Conservation (phyloP, 345 rosid species). For the Hypericum perforatum region DNA sequence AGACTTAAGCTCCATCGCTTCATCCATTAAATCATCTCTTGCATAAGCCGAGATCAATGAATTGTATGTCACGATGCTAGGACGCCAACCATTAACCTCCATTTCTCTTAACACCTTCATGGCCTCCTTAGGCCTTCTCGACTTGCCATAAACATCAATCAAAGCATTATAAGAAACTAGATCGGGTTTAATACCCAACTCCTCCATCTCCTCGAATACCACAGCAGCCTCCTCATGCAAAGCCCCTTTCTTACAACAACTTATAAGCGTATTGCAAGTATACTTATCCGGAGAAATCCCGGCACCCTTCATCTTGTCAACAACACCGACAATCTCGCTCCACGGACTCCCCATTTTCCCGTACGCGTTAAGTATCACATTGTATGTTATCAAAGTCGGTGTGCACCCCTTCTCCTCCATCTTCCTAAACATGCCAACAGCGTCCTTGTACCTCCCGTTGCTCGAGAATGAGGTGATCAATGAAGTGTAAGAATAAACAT, state of each 20-base stretch:
- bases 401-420: slow-evolving; percentile 82
- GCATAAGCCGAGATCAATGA: slow-evolving; percentile 81
- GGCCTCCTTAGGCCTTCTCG: slow-evolving; percentile 74
- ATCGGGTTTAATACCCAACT: slow-evolving; percentile 63
- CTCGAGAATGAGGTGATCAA: slow-evolving; percentile 58
- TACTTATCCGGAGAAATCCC: slow-evolving; percentile 62
- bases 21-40: slow-evolving; percentile 62
- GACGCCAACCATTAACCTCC: slow-evolving; percentile 57
- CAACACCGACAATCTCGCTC: slow-evolving; percentile 53
- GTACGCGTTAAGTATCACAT: slow-evolving; percentile 68
- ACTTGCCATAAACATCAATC: slow-evolving; percentile 86
- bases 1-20: slow-evolving; percentile 65
- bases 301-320: slow-evolving; percentile 50
- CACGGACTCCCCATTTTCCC: slow-evolving; percentile 99
- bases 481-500: slow-evolving; percentile 76
- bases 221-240: slow-evolving; percentile 70
- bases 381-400: slow-evolving; percentile 82
- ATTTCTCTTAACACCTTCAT: slow-evolving; percentile 74
- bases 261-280: slow-evolving; percentile 80
- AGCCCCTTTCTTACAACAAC: slow-evolving; percentile 75
- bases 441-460: slow-evolving; percentile 78
- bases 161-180: slow-evolving; percentile 74
- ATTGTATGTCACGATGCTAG: slow-evolving; percentile 71
- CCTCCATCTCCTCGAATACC: slow-evolving; percentile 65
- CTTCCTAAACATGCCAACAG: slow-evolving; percentile 54